Base-by-base conservation (phyloP, 2,329 filamentous ascomycete genomes). In the Calonectria ilicicola region DNA sequence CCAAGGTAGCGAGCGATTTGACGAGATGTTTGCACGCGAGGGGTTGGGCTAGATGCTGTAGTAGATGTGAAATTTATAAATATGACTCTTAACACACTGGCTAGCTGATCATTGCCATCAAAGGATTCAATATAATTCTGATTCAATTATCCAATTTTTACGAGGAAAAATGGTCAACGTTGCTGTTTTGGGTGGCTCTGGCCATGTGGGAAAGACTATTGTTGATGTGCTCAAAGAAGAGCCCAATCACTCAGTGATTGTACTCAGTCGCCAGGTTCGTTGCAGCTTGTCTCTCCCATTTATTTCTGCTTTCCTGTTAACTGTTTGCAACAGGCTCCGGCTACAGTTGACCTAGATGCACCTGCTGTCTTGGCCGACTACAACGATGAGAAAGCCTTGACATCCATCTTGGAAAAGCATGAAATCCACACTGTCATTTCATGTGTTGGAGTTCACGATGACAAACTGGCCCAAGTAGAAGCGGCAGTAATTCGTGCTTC, bases 171-270 rank as follows among this genome's bases (percentile, higher is more conserved):
- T 73, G 69, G 68, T 72, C 15, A 73, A 72, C 35, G 69, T 66
- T 32, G 69, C 69, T 15, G 69, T 73, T 51, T 23, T 73, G 3
- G 72, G 72, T 46, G 72, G 72, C 65, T 65, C 72, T 10, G 72
- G 72, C 51, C 72, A 73, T 53, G 65, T 73, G 2, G 72, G 72
- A 5, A 73, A 73, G 40, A 72, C 72, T 17, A 47, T 73, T 4
- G 69, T 73, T 3, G 69, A 70, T 2, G 70, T 44, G 9, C 23
- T 72, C 21, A 65, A 70, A 29, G 53, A 68, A n/a, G 49, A 73
- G 15, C 58, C 64, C 6, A 69, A 46, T 4, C 69, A 73, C 38
- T 72, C 60, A 2, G 60, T 69, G 8, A 72, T 73, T 69, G 26
- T 72, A 5, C 51, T 72, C 44, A 65, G 72, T 27, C 69, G 72